Conservation (phyloP, 345 rosid species). For the Eucalyptus shirleyi region DNA sequence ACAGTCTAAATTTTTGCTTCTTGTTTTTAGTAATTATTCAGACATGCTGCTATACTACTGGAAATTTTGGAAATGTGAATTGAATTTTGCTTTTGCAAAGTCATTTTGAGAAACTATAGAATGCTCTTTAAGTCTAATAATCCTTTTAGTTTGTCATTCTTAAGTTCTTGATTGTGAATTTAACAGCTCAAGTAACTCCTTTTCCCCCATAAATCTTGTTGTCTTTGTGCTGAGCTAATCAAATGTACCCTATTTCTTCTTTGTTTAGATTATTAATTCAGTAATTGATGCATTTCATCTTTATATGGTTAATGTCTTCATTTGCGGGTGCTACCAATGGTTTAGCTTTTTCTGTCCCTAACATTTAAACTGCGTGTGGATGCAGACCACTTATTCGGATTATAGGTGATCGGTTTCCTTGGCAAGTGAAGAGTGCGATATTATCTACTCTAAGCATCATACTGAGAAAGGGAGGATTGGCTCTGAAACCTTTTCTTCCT, state of each 20-base stretch:
- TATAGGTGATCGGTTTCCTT: constrained; percentile 94
- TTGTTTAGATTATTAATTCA: not conserved
- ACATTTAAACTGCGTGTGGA: not conserved
- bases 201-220: not conserved
- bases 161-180: not conserved
- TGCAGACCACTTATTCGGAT: constrained; percentile 96
- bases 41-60: not conserved
- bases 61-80: not conserved
- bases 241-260: not conserved
- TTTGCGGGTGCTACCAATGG: not conserved
- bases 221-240: not conserved
- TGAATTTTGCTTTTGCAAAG: not conserved
- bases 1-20: not conserved
- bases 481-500: constrained; percentile 92
- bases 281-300: not conserved
- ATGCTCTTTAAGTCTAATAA: not conserved
- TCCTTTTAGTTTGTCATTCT: not conserved
- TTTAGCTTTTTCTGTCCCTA: not conserved
- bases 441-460: constrained; percentile 71
- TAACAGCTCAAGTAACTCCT: not conserved
- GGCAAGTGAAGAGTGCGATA: constrained; percentile 99
- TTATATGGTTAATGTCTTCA: not conserved
- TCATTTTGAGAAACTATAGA: not conserved
- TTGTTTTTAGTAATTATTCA: not conserved
- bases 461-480: constrained; percentile 79